phyloP scores from a whole-genome alignment of 139 green algal species.

The Marvania coccoides region DNA sequence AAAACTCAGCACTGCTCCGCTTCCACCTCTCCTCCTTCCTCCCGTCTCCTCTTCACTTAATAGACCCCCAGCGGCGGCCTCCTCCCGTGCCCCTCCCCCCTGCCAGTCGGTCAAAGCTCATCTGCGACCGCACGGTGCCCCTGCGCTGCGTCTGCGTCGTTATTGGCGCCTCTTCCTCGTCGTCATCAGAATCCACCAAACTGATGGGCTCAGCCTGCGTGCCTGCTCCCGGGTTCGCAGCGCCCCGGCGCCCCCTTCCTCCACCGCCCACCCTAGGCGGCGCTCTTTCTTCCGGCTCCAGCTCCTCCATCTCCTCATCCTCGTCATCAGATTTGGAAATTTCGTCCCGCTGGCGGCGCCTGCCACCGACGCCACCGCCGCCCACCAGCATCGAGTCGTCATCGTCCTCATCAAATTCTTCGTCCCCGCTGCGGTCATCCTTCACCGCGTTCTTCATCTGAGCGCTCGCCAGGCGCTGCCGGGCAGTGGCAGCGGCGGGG shows the following conservation, averaged over 20 bases:
- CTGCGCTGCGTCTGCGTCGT: too few species aligned
- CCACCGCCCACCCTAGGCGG: not conserved
- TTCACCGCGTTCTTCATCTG: not conserved
- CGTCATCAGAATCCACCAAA: not conserved
- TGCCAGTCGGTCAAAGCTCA: not conserved
- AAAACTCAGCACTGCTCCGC: too few species aligned
- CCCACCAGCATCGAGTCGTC: not conserved
- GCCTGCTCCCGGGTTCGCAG: not conserved
- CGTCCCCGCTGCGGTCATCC: not conserved
- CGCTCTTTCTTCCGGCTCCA: not conserved
- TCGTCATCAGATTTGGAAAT: not conserved
- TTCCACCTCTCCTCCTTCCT: too few species aligned
- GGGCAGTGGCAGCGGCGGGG: not conserved
- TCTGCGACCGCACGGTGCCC: too few species aligned
- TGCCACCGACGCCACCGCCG: not conserved
- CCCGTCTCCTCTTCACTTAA: too few species aligned
- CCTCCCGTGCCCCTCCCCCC: not conserved
- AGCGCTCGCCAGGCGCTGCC: not conserved
- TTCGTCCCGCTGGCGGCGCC: not conserved
- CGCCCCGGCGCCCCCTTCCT: not conserved
- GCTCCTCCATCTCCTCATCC: conserved; percentile 1
- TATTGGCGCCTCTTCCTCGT: too few species aligned
- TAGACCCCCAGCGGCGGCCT: not conserved
- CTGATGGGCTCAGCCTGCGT: not conserved
- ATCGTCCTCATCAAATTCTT: not conserved